Base-by-base conservation (phyloP, 164 flowering plant species). In the Euptelea pleiosperma region DNA sequence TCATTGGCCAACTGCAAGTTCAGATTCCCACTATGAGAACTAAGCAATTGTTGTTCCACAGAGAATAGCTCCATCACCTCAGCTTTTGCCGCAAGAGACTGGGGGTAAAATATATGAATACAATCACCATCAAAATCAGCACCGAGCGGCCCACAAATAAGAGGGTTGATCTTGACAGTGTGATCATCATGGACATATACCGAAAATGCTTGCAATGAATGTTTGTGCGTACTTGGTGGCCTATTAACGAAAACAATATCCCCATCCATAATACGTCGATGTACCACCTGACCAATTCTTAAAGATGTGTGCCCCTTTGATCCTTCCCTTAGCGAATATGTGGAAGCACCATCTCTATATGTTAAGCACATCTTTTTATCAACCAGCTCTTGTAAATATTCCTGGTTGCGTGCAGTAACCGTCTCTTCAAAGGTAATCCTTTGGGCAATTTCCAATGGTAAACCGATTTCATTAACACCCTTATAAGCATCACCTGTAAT, bases 51-150 rank as follows among this genome's bases (percentile, higher is more conserved):
- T 25, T 91, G 84, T 19, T 88, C 97, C 48, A 93, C 92, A 7
- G 90, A 74, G 61, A 93, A 93, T 12, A 93, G 77, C 75, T 90
- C 96, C 51, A 80, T 10, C n/a, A 80, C 99, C 58, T 93, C 99
- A 4, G 99, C 93, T 66, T 83, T 93, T 14, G 97, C 99, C 5
- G 86, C 77, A 28, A 81, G 82, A 3, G 93, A 86, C 73, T 90
- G 97, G 0, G 97, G 99, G 67, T 88, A 93, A 50, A 88, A 93
- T 7, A 93, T 37, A 52, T 88, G 97, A 12, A 93, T 69, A 68
- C 97, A 90, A 33, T 90, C 99, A 28, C 97, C 99, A 64, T 93
- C 99, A 78, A 93, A 93, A 62, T 93, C 99, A 35, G 99, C 99
- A 55, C 89, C 75, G 0, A 93, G 71, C 0, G 99, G 95, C 16